These are phyloP conservation scores for Nemania sp. DNA, from an alignment of 2,329 filamentous ascomycete species.

Conservation along the genomic window DNA sequence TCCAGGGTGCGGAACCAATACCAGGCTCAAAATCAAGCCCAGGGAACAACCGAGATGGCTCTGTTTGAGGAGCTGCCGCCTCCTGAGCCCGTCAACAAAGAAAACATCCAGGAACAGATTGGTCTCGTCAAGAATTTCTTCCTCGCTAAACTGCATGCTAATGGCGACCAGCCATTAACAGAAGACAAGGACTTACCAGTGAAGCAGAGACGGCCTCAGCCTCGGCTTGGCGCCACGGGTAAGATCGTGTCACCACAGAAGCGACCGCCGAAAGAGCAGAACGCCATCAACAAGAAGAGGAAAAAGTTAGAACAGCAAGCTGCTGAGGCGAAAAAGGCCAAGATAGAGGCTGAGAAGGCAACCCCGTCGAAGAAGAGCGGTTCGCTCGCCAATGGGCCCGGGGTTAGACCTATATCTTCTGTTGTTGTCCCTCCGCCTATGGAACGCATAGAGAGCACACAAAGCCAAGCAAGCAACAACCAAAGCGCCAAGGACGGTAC, in stretches of 20 bases:
- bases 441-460: constrained; percentile 62
- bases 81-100: constrained; percentile 76
- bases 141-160: constrained; percentile 82
- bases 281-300: constrained; percentile 84
- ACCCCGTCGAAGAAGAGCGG: constrained; percentile 57
- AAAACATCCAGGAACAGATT: constrained; percentile 78
- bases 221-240: constrained; percentile 69
- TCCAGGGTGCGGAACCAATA: constrained; percentile 85
- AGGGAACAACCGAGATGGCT: constrained; percentile 59
- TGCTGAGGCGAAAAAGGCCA: constrained; percentile 48
- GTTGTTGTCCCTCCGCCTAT: constrained; percentile 49
- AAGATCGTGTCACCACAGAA: constrained; percentile 88
- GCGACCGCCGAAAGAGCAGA: constrained; percentile 78
- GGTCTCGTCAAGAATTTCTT: constrained; percentile 92
- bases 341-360: constrained; percentile 44
- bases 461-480: constrained; percentile 60
- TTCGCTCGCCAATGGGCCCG: constrained; percentile 39
- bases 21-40: constrained; percentile 71
- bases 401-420: constrained; percentile 43
- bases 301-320: constrained; percentile 73
- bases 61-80: constrained; percentile 70
- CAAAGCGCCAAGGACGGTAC: constrained; percentile 71
- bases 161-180: constrained; percentile 77
- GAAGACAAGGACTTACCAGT: constrained; percentile 94
- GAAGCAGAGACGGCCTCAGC: constrained; percentile 80